Conservation (phyloP, 345 rosid species). For the Hibiscus tridactylites region DNA sequence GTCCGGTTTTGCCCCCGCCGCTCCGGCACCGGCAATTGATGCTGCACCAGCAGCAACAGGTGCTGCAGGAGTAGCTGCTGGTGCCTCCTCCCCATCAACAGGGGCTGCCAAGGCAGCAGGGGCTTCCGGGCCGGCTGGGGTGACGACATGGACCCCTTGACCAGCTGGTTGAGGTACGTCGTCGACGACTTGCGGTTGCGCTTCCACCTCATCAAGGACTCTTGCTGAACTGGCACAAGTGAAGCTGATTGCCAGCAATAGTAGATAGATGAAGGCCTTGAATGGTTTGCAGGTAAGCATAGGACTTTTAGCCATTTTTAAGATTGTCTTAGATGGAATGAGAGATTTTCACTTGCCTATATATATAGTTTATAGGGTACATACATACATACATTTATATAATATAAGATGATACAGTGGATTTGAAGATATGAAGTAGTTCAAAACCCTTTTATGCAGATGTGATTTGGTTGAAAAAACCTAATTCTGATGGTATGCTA, state of each 20-base stretch:
- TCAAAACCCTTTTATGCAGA: neutral
- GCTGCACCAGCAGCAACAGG: constrained; percentile 3
- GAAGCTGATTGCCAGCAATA: constrained; percentile 33
- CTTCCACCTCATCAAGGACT: constrained; percentile 45
- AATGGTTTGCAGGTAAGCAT: constrained; percentile 1
- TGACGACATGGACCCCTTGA: constrained; percentile 28
- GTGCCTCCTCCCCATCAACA: neutral
- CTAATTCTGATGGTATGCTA: constrained; percentile 1
- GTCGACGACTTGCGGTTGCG: constrained; percentile 19
- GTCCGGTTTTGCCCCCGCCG: constrained; percentile 14
- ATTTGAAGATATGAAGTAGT: constrained; percentile 42
- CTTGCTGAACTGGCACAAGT: constrained; percentile 41
- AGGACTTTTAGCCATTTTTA: constrained; percentile 33
- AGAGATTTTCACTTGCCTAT: constrained; percentile 4
- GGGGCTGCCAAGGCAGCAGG: neutral
- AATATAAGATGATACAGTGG: constrained; percentile 19
- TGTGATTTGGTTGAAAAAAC: constrained; percentile 24
- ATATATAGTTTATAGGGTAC: constrained; percentile 3
- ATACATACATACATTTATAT: too few relatives aligned
- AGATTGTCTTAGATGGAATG: neutral
- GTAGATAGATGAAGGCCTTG: constrained; percentile 23
- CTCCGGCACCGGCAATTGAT: constrained; percentile 5
- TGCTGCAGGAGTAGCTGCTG: neutral
- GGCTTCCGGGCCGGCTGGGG: constrained; percentile 18
- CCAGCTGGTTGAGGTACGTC: constrained; percentile 22